Conservation (phyloP, 805 yeast genomes). For the Priceomyces fermenticarens region DNA sequence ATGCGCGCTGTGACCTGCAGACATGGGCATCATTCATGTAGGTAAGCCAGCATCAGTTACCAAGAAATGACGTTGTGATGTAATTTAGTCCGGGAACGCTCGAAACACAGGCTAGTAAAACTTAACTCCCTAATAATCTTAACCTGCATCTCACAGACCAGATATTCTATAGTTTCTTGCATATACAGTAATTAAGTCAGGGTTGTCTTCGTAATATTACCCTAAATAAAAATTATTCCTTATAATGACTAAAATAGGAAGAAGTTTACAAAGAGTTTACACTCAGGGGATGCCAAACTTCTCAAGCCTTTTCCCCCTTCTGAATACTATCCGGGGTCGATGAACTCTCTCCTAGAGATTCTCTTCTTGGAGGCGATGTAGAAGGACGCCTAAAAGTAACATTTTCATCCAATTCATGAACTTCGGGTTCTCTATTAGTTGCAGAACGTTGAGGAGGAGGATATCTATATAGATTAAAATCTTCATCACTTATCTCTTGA, state of each 20-base stretch:
- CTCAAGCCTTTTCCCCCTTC: too few species aligned
- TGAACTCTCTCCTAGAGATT: conserved; percentile 1
- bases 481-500: conserved; percentile 5
- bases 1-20: background rate
- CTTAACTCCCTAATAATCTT: too few species aligned
- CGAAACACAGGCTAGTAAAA: background rate
- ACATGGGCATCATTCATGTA: background rate
- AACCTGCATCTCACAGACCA: background rate
- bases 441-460: conserved; percentile 4
- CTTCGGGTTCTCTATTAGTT: too few species aligned
- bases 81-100: background rate
- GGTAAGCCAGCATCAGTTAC: background rate
- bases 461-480: conserved; percentile 12
- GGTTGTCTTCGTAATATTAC: background rate
- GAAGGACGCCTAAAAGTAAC: background rate
- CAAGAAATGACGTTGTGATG: background rate
- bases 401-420: too few species aligned
- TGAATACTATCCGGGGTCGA: conserved; percentile 2
- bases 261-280: too few species aligned
- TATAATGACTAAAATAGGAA: background rate
- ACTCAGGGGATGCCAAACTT: too few species aligned
- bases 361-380: background rate
- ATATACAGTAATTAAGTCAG: background rate
- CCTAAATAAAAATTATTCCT: background rate
- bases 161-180: background rate